Base-by-base conservation (phyloP, 192 early-diverging fungal genomes). In the Backusella tuberculispora region DNA sequence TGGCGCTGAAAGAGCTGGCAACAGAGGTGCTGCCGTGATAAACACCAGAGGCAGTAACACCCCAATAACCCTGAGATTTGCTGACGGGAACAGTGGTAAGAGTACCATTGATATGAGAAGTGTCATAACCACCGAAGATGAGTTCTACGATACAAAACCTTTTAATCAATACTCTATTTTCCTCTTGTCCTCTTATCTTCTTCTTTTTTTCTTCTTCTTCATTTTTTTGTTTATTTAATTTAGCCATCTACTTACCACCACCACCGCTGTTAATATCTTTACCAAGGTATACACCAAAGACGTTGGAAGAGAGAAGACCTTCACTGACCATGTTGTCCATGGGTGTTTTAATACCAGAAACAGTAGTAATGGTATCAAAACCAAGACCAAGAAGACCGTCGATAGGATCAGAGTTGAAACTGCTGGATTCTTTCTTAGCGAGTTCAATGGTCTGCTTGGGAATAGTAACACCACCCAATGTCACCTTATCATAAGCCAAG, bases 241-340 rank as follows among this genome's bases (percentile, higher is more conserved):
- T n/a, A n/a, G n/a, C 10, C 13, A 21, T 19, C 37, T 24, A 38
- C 76, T 70, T 63, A 74, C 45, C 70, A 48, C 76, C 64, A 21
- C 73, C 72, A 43, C 72, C 76, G 41, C 64, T 56, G 8, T 71
- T 72, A 13, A 84, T 85, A 24, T 85, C 78, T 46, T 87, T 84
- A 9, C 88, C 86, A 10, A 92, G 76, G 75, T 87, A 92, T 17
- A 92, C 91, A 1, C 90, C 89, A 83, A 92, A 92, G 19, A 91
- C 78, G 6, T 90, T 89, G 47, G 89, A 82, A n/a, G 82, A 82
- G 0, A 92, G 80, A 42, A 87, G 71, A 26, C 84, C 80, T 71
- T 91, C 86, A 38, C 82, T 78, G 37, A 89, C 64, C 17, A 90
- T 76, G 45, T 86, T 85, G 43, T 86, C 83, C 26, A 90, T 74